Evolutionary conservation across 1,284 basidiomycete species (phyloP).

Genomic region (Gastroboletus turbinatus): DNA sequence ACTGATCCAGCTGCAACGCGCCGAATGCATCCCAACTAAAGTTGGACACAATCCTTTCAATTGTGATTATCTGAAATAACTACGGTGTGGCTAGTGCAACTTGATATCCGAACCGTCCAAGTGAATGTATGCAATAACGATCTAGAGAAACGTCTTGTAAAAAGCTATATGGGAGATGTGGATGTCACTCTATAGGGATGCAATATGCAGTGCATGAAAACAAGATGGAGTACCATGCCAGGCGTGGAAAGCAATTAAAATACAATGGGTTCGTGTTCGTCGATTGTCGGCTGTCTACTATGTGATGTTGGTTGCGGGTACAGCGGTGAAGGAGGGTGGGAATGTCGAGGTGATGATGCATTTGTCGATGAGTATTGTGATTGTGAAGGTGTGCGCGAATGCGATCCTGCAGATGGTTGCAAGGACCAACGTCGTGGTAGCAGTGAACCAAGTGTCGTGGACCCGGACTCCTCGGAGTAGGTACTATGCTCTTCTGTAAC

Average conservation of each 20-base stretch:
- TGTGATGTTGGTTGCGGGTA: conserved; percentile 26
- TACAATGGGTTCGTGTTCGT: conserved; percentile 28
- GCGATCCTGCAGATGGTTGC: conserved; percentile 39
- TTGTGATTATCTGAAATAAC: not conserved
- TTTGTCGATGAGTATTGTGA: conserved; percentile 34
- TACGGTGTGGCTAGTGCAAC: conserved; percentile 2
- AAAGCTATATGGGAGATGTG: conserved; percentile 2
- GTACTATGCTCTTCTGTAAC: conserved; percentile 33
- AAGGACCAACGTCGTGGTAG: conserved; percentile 48
- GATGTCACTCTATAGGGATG: conserved; percentile 9
- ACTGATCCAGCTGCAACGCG: too few species aligned
- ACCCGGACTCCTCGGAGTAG: conserved; percentile 39
- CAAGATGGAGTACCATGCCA: not conserved
- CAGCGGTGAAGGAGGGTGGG: conserved; percentile 31
- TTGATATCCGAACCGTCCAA: conserved; percentile 2
- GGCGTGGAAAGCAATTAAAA: conserved; percentile 14
- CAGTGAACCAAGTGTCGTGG: conserved; percentile 42
- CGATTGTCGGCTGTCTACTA: conserved; percentile 36
- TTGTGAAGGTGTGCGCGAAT: conserved; percentile 35
- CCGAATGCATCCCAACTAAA: too few species aligned
- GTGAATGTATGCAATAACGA: conserved; percentile 6
- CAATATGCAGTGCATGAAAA: conserved; percentile 3
- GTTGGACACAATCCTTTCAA: not conserved
- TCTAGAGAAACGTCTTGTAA: conserved; percentile 10
- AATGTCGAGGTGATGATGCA: conserved; percentile 32